Evolutionary conservation across 805 yeast genomes (phyloP).

Genomic region (Saturnispora halmiae): DNA sequence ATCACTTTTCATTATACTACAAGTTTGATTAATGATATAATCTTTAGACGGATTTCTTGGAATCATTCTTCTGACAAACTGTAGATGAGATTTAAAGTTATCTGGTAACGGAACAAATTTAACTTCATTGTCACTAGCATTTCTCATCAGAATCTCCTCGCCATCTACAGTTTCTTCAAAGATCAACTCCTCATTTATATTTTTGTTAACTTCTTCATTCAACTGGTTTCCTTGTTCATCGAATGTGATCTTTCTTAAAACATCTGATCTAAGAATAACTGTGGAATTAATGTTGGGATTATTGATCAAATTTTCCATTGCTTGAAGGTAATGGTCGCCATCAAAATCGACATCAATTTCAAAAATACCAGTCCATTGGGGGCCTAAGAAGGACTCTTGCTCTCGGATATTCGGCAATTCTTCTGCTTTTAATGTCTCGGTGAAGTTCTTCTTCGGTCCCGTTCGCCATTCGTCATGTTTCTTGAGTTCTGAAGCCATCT

Average conservation of each 20-base stretch:
- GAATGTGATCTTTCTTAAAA: constrained; percentile 44
- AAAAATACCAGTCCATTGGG: constrained; percentile 55
- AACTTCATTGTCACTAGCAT: constrained; percentile 36
- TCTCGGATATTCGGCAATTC: constrained; percentile 34
- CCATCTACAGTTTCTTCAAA: constrained; percentile 14
- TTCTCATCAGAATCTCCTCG: constrained; percentile 19
- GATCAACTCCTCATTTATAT: constrained; percentile 26
- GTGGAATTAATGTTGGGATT: constrained; percentile 91
- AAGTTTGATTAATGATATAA: constrained; percentile 74
- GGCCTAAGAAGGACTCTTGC: constrained; percentile 41
- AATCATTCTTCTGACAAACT: constrained; percentile 73
- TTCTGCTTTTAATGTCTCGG: constrained; percentile 18
- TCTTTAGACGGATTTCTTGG: constrained; percentile 90
- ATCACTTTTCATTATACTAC: constrained; percentile 39
- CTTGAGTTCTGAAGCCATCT: constrained; percentile 8
- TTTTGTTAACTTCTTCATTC: constrained; percentile 25
- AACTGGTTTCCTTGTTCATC: constrained; percentile 19
- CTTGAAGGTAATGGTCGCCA: constrained; percentile 53
- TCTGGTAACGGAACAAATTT: constrained; percentile 27
- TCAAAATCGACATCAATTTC: constrained; percentile 40
- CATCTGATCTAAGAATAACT: constrained; percentile 81
- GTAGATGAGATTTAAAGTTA: constrained; percentile 31
- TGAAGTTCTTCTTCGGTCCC: constrained; percentile 14
- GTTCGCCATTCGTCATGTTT: constrained; percentile 15
- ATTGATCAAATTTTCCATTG: constrained; percentile 69